Conservation (phyloP, 352 stramenopile species). For the Globisporangium middletonii region DNA sequence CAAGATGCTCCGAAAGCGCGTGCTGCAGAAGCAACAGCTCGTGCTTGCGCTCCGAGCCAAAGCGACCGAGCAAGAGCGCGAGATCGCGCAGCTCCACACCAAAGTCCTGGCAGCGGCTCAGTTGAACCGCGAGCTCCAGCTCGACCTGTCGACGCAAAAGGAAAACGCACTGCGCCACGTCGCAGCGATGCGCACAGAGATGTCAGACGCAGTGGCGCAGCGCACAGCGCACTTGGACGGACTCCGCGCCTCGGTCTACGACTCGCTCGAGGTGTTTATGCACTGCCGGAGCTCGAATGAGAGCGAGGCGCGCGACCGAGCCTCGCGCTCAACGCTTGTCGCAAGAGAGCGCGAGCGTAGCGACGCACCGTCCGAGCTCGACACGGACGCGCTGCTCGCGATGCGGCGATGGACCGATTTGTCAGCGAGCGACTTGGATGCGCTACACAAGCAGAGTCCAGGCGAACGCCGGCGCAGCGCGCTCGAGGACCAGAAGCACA, state of each 20-base stretch:
- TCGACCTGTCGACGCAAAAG: slow-evolving; percentile 16
- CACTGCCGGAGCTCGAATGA: slow-evolving; percentile 14
- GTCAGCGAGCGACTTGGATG: slow-evolving; percentile 32
- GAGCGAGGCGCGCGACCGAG: background rate
- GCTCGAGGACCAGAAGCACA: slow-evolving; percentile 4
- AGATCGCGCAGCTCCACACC: slow-evolving; percentile 26
- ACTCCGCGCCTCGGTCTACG: slow-evolving; percentile 45
- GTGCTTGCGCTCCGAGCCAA: slow-evolving; percentile 39
- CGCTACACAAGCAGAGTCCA: slow-evolving; percentile 17
- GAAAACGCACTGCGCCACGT: slow-evolving; percentile 7
- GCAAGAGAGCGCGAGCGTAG: slow-evolving; percentile 12
- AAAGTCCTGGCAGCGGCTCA: slow-evolving; percentile 33
- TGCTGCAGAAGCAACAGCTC: slow-evolving; percentile 57
- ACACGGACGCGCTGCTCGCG: slow-evolving; percentile 4
- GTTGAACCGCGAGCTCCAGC: slow-evolving; percentile 30
- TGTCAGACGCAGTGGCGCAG: slow-evolving; percentile 11
- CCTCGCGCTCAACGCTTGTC: background rate
- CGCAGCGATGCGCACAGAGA: slow-evolving; percentile 8
- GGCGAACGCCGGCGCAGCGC: background rate
- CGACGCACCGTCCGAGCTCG: no score
- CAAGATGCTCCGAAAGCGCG: slow-evolving; percentile 37
- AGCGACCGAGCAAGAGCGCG: slow-evolving; percentile 20
- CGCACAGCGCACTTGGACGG: slow-evolving; percentile 35
- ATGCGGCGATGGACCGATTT: slow-evolving; percentile 44
- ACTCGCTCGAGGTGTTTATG: slow-evolving; percentile 55